Conservation (phyloP, 495 filamentous ascomycete species). For the Daldinia decipiens region DNA sequence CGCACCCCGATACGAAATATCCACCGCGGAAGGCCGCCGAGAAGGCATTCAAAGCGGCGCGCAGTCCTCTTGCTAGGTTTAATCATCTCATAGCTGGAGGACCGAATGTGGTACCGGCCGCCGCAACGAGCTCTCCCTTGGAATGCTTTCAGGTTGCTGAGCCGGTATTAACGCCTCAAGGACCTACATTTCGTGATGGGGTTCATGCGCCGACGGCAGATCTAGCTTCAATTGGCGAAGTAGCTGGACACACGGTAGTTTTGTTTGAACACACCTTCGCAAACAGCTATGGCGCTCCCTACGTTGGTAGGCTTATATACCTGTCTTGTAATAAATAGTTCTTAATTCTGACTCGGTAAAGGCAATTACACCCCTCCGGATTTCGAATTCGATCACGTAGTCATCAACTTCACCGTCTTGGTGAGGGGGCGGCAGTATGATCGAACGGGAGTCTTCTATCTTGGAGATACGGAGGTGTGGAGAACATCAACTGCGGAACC, state of each 20-base stretch:
- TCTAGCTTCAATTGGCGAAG: slow-evolving; percentile 25
- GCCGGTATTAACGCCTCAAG: slow-evolving; percentile 64
- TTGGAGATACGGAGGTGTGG: slow-evolving; percentile 87
- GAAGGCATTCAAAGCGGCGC: slow-evolving; percentile 18
- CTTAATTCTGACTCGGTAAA: slow-evolving; percentile 45
- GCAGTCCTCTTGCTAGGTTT: slow-evolving; percentile 41
- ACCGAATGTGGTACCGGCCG: slow-evolving; percentile 12
- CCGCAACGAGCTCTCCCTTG: slow-evolving; percentile 47
- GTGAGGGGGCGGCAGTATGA: slow-evolving; percentile 84
- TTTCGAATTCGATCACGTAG: slow-evolving; percentile 82
- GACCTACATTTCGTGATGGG: slow-evolving; percentile 51
- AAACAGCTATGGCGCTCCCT: slow-evolving; percentile 81
- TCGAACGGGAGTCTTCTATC: slow-evolving; percentile 80
- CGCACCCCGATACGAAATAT: slow-evolving; percentile 36
- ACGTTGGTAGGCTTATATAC: slow-evolving; percentile 67
- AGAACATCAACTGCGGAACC: slow-evolving; percentile 91
- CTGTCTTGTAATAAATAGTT: neutral
- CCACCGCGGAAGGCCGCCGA: slow-evolving; percentile 19
- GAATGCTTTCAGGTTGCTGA: slow-evolving; percentile 76
- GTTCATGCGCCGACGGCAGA: slow-evolving; percentile 42
- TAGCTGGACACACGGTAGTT: slow-evolving; percentile 52
- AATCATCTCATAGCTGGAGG: slow-evolving; percentile 31
- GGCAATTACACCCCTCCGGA: slow-evolving; percentile 77
- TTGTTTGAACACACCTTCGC: slow-evolving; percentile 83
- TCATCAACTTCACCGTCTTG: slow-evolving; percentile 83